phyloP scores from a whole-genome alignment of 371 early-diverging fungal species.

The Blastocladiella emersonii region DNA sequence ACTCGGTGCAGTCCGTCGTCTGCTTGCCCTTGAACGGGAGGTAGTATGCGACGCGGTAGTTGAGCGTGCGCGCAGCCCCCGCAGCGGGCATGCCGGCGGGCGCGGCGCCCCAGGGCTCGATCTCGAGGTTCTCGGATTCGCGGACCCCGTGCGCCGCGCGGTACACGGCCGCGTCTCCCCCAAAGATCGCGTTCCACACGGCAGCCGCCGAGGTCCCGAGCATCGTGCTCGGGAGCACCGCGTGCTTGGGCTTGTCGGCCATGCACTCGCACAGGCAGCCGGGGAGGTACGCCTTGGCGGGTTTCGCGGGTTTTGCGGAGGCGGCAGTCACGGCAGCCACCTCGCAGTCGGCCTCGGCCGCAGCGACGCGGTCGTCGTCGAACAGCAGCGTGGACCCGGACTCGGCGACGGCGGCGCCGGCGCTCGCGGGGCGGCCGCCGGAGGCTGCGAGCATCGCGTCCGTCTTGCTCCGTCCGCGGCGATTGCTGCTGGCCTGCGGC shows the following conservation, averaged over 20 bases:
- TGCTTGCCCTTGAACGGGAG: background rate
- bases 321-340: background rate
- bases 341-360: background rate
- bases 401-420: too few species aligned
- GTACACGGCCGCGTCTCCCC: background rate
- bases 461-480: too few species aligned
- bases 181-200: background rate
- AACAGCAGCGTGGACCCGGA: too few species aligned
- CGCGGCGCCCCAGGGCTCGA: background rate
- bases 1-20: background rate
- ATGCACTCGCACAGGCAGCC: background rate
- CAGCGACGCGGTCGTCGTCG: too few species aligned
- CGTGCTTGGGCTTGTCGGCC: background rate
- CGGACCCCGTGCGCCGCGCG: background rate
- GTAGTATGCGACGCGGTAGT: background rate
- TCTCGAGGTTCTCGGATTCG: background rate
- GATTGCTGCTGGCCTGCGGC: too few species aligned
- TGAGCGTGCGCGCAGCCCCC: background rate
- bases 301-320: background rate
- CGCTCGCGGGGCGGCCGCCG: too few species aligned
- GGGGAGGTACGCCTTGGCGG: background rate
- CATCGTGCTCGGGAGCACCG: background rate
- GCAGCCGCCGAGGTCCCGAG: background rate
- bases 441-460: too few species aligned
- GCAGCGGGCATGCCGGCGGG: background rate